Evolutionary conservation across 768 basidiomycete species (phyloP).

Genomic region (Boletus tylopilopsis): DNA sequence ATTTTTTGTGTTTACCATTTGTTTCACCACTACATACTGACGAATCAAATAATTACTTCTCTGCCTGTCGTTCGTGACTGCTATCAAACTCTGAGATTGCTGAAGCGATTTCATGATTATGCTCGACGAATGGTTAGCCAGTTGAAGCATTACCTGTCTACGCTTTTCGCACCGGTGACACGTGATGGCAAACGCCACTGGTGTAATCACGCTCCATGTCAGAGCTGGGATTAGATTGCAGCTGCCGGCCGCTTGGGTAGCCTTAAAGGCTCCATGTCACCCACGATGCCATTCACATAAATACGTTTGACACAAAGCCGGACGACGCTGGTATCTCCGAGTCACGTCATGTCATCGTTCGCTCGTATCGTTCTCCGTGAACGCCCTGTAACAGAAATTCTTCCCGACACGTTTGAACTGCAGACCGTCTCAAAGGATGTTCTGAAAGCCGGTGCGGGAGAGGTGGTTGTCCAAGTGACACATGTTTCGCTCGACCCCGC

Average conservation of each 20-base stretch:
- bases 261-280: too few relatives aligned
- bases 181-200: too few relatives aligned
- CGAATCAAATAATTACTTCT: too few relatives aligned
- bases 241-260: too few relatives aligned
- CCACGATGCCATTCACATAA: neutral
- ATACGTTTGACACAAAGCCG: neutral
- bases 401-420: conserved; percentile 68
- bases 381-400: conserved; percentile 66
- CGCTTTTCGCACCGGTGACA: too few relatives aligned
- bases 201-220: too few relatives aligned
- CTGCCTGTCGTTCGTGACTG: too few relatives aligned
- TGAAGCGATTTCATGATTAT: too few relatives aligned
- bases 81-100: too few relatives aligned
- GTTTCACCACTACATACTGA: neutral
- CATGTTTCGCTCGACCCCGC: conserved; percentile 86
- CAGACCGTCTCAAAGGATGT: conserved; percentile 49
- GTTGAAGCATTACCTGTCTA: too few relatives aligned
- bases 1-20: neutral
- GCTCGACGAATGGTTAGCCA: too few relatives aligned
- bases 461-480: conserved; percentile 73
- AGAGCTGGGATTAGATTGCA: too few relatives aligned
- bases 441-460: conserved; percentile 47
- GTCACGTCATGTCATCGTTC: conserved; percentile 35
- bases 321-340: neutral
- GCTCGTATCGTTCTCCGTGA: conserved; percentile 73